Percentiles rank a stretch among this genome's conserved stretches.
Conservation (phyloP, 2,329 filamentous ascomycete genomes). For the Aspergillus sp. region DNA sequence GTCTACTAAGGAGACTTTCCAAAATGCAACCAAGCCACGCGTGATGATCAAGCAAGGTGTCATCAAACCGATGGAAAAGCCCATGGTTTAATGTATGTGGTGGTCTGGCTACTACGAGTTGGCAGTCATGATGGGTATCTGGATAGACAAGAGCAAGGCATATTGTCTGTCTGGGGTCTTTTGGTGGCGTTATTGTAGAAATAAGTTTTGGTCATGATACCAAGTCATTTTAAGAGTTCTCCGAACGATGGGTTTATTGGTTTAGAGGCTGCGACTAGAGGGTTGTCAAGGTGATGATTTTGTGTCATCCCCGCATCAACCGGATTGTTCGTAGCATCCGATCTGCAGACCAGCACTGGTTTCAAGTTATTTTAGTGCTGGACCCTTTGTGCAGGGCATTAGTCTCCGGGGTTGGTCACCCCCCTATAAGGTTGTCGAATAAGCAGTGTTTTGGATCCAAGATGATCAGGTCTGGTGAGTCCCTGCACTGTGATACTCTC, state of each 20-base stretch:
- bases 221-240: conserved; percentile 8
- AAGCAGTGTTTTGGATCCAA: conserved; percentile 9
- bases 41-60: conserved; percentile 89
- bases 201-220: conserved; percentile 13
- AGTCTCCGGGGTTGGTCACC: conserved; percentile 9
- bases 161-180: background rate
- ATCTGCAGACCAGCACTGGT: background rate
- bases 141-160: background rate
- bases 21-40: conserved; percentile 83
- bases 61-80: conserved; percentile 84
- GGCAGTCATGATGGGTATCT: conserved; percentile 7
- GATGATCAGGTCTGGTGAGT: conserved; percentile 23
- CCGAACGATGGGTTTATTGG: background rate
- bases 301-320: background rate
- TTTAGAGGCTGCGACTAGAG: background rate
- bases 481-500: background rate
- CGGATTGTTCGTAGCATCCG: background rate
- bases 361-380: background rate
- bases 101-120: conserved; percentile 7
- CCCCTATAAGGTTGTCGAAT: background rate
- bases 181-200: background rate
- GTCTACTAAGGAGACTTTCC: conserved; percentile 94
- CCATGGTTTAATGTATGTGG: conserved; percentile 51
- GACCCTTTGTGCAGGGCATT: background rate
- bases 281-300: background rate